These are phyloP conservation scores for Stachybotrys chlorohalonatus DNA, from an alignment of 2,329 filamentous ascomycete genomes.

Conservation along the genomic window DNA sequence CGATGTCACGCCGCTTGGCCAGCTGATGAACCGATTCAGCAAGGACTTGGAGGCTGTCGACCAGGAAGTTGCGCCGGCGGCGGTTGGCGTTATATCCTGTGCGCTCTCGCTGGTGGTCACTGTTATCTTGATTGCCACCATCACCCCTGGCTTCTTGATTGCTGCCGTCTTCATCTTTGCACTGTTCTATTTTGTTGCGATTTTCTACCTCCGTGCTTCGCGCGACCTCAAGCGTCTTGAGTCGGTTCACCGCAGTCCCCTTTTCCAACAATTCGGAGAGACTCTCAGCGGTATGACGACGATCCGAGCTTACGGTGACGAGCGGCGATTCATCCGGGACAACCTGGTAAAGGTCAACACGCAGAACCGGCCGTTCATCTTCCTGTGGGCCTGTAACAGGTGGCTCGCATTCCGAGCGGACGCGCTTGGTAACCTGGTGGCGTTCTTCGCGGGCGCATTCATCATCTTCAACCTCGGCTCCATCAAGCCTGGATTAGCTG, in stretches of 20 bases:
- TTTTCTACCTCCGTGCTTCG: slow-evolving; percentile 87
- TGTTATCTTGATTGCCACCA: slow-evolving; percentile 73
- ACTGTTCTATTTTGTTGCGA: slow-evolving; percentile 74
- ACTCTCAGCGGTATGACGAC: slow-evolving; percentile 92
- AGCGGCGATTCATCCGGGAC: slow-evolving; percentile 85
- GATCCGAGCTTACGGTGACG: slow-evolving; percentile 92
- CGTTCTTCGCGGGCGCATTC: slow-evolving; percentile 89
- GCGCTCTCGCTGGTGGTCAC: slow-evolving; percentile 68
- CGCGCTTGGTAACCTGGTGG: slow-evolving; percentile 78
- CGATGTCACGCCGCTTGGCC: slow-evolving; percentile 87
- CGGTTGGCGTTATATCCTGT: slow-evolving; percentile 65
- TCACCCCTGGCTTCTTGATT: slow-evolving; percentile 86
- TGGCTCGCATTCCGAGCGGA: slow-evolving; percentile 95
- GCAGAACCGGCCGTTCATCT: slow-evolving; percentile 89
- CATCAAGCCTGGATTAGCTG: slow-evolving; percentile 85
- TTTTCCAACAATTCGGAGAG: slow-evolving; percentile 98
- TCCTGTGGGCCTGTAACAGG: slow-evolving; percentile 90
- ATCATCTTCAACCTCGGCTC: slow-evolving; percentile 74
- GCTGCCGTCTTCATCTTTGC: slow-evolving; percentile 77
- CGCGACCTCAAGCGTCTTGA: slow-evolving; percentile 91
- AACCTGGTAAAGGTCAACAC: slow-evolving; percentile 83
- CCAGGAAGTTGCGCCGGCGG: slow-evolving; percentile 88
- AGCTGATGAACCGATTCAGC: slow-evolving; percentile 97
- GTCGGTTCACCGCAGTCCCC: slow-evolving; percentile 83
- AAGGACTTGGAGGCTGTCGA: slow-evolving; percentile 94